Base-by-base conservation (phyloP, 2,329 filamentous ascomycete genomes). In the Bipolaris cookei region DNA sequence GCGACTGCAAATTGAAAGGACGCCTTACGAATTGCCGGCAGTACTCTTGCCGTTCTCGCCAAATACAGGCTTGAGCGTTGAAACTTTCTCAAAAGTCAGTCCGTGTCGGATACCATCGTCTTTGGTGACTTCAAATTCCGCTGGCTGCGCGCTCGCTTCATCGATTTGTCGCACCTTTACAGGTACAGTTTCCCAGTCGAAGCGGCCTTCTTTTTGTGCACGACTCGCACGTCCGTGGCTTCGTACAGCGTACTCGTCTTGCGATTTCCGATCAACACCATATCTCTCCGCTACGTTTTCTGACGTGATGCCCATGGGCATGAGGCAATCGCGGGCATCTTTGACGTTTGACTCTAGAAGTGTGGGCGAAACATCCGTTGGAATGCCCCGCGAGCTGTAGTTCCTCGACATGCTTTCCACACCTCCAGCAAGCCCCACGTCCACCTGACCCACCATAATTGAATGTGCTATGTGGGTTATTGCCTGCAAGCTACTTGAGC, bases 221-320 rank as follows among this genome's bases (percentile, higher is more conserved):
- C 77, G 82, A 81, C 97, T 95, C 35, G 94, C 95, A 48, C 92
- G 86, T 62, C 86, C 86, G 82, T 93, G 98, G 52, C 89, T 94
- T 80, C 93, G 90, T 14, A 91, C 90, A 0, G 94, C 91, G 75
- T 89, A 98, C 67, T 85, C 82, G 77, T 99, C 95, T 79, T 98
- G 90, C 71, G 82, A 80, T 72, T 92, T 87, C 60, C 95, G 86
- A 4, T 86, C 81, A 71, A 98, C 87, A 68, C 88, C 85, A 76
- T 97, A 98, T 79, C 97, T 93, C 51, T 87, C 86, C 66, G 89
- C 91, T 18, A 99, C 92, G 73, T 97, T 98, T 82, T 99, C 94
- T 56, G 90, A 94, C 1, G 95, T 98, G 85, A 96, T 95, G n/a
- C 95, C 94, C 95, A 99, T 99, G 59, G 94, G 90, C 83, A 92